These are phyloP conservation scores for Diaporthe citriasiana DNA, from an alignment of 2,329 filamentous ascomycete genomes.

Conservation along the genomic window DNA sequence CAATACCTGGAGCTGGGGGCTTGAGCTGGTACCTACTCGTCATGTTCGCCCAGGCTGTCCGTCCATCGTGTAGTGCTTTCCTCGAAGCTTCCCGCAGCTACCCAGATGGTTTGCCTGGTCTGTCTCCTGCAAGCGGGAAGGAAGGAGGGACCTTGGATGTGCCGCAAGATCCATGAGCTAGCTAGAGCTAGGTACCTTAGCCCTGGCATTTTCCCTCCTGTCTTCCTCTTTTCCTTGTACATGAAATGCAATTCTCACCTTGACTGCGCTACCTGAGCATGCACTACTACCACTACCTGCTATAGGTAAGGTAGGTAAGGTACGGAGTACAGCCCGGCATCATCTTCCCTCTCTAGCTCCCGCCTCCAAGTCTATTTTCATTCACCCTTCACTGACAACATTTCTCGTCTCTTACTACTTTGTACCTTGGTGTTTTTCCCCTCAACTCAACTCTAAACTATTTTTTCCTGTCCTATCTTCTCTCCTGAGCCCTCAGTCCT, in stretches of 20 bases:
- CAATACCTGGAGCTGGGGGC: background rate
- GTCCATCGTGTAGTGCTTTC: background rate
- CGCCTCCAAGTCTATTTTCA: slow-evolving; percentile 2
- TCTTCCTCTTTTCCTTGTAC: background rate
- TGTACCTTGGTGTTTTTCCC: background rate
- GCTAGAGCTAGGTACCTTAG: background rate
- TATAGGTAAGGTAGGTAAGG: background rate
- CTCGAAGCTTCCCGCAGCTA: background rate
- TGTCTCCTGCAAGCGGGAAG: background rate
- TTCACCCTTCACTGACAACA: slow-evolving; percentile 8
- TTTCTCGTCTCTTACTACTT: background rate
- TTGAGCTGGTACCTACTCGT: background rate
- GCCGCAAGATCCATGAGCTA: slow-evolving; percentile 2
- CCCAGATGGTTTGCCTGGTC: background rate
- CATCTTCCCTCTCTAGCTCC: slow-evolving; percentile 21
- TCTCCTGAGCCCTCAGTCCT: background rate
- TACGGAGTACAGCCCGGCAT: slow-evolving; percentile 1
- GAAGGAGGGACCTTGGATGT: background rate
- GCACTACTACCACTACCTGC: background rate
- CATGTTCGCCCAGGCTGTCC: background rate
- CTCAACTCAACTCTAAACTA: background rate
- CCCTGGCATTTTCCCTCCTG: background rate
- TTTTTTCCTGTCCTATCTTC: background rate
- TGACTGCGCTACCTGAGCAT: background rate
- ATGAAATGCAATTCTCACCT: background rate